Conservation (phyloP, 345 rosid genomes). For the Lepidium africanum region DNA sequence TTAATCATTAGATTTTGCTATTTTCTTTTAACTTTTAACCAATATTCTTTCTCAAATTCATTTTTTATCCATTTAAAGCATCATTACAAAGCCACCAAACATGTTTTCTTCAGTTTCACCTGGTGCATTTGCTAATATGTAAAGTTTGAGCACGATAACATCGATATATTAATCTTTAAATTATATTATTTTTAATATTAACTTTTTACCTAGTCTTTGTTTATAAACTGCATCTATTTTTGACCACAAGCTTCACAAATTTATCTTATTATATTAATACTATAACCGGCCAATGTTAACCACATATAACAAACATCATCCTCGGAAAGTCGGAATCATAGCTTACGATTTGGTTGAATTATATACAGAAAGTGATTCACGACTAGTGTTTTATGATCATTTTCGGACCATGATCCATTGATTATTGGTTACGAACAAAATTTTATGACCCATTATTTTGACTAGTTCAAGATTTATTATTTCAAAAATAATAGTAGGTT, state of each 20-base stretch:
- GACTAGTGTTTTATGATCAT: neutral
- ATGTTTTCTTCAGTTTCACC: slow-evolving; percentile 13
- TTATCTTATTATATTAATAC: neutral
- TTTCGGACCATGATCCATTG: slow-evolving; percentile 7
- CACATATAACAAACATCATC: neutral
- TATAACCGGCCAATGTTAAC: neutral
- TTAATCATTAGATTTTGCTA: neutral
- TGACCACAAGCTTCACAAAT: slow-evolving; percentile 8
- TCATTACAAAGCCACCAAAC: slow-evolving; percentile 16
- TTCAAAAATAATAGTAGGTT: too few relatives aligned
- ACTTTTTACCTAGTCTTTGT: slow-evolving; percentile 5
- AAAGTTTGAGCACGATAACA: slow-evolving; percentile 1
- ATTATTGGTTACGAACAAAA: neutral
- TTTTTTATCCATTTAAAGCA: neutral
- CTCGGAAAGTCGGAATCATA: slow-evolving; percentile 5
- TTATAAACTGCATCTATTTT: neutral
- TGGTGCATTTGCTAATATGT: slow-evolving; percentile 16
- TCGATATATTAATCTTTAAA: neutral
- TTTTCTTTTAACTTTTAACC: neutral
- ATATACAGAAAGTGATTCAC: neutral
- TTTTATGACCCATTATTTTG: neutral
- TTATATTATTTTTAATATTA: neutral
- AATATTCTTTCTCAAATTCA: neutral
- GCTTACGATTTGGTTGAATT: slow-evolving; percentile 1
- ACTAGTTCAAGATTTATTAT: neutral